These are phyloP conservation scores for Scutellaria baicalensis DNA, from an alignment of 257 asterid genomes.

Conservation along the genomic window DNA sequence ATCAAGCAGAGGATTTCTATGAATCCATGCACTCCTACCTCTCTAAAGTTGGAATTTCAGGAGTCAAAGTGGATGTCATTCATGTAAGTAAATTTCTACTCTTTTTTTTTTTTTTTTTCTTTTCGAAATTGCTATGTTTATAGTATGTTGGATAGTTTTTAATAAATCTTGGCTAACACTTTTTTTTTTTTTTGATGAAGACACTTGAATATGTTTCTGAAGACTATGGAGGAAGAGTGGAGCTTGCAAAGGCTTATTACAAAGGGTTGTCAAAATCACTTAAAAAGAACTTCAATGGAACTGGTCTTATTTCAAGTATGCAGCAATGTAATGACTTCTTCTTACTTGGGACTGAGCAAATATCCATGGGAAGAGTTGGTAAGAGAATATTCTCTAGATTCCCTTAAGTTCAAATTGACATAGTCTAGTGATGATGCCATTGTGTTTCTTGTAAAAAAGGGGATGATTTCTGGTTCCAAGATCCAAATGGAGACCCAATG, in stretches of 20 bases:
- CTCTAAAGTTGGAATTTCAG: slow-evolving; percentile 54
- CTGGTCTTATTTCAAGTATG: slow-evolving; percentile 68
- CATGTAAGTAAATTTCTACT: slow-evolving; percentile 29
- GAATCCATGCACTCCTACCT: slow-evolving; percentile 69
- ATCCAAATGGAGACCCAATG: slow-evolving; percentile 72
- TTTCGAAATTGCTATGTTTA: neutral
- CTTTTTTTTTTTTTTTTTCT: too few relatives aligned
- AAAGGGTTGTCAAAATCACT: slow-evolving; percentile 58
- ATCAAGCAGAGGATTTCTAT: slow-evolving; percentile 51
- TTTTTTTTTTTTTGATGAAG: slow-evolving; percentile 7
- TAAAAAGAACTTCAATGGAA: slow-evolving; percentile 59
- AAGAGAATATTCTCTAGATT: neutral
- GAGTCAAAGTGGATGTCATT: slow-evolving; percentile 72
- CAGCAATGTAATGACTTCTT: slow-evolving; percentile 80
- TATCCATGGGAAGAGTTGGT: slow-evolving; percentile 83
- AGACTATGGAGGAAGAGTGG: slow-evolving; percentile 64
- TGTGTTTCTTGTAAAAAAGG: slow-evolving; percentile 17
- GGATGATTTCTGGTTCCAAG: slow-evolving; percentile 87
- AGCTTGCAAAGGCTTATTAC: slow-evolving; percentile 65
- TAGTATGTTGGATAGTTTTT: neutral
- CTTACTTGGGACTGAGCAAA: slow-evolving; percentile 60
- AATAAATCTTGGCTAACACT: neutral
- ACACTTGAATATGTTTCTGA: slow-evolving; percentile 52
- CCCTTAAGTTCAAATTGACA: neutral
- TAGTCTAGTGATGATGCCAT: too few relatives aligned